Evolutionary conservation across 768 basidiomycete genomes (phyloP).

Genomic region (Leccinum subgranulosum): DNA sequence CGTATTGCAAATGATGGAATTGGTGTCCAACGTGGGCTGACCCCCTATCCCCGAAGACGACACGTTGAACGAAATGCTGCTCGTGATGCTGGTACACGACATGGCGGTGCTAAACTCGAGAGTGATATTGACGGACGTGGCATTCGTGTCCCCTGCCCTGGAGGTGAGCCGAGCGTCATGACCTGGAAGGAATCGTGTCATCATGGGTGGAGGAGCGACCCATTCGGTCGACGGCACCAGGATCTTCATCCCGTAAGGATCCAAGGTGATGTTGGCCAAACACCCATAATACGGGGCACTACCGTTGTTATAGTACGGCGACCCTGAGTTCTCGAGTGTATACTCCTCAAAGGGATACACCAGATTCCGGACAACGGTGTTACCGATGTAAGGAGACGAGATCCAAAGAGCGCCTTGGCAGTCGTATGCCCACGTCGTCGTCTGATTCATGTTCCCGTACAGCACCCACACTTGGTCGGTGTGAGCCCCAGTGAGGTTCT

Average conservation of each 20-base stretch:
- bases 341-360: slow-evolving; percentile 84
- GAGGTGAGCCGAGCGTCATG: slow-evolving; percentile 75
- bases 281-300: slow-evolving; percentile 73
- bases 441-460: slow-evolving; percentile 81
- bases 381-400: slow-evolving; percentile 67
- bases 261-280: slow-evolving; percentile 59
- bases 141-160: slow-evolving; percentile 39
- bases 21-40: slow-evolving; percentile 49
- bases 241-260: slow-evolving; percentile 77
- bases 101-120: slow-evolving; percentile 80
- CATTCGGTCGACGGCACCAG: slow-evolving; percentile 69
- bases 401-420: slow-evolving; percentile 69
- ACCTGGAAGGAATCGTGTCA: slow-evolving; percentile 81
- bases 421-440: slow-evolving; percentile 58
- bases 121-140: slow-evolving; percentile 56
- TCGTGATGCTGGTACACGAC: slow-evolving; percentile 68
- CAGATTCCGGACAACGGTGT: slow-evolving; percentile 66
- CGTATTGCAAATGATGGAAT: slow-evolving; percentile 42
- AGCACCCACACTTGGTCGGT: slow-evolving; percentile 78
- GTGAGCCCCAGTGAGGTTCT: slow-evolving; percentile 58
- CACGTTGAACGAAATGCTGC: slow-evolving; percentile 62
- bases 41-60: slow-evolving; percentile 63
- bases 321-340: slow-evolving; percentile 60
- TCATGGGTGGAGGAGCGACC: slow-evolving; percentile 64
- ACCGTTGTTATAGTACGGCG: slow-evolving; percentile 58